Conservation (phyloP, 768 basidiomycete species). For the Rhizopogon vulgaris region DNA sequence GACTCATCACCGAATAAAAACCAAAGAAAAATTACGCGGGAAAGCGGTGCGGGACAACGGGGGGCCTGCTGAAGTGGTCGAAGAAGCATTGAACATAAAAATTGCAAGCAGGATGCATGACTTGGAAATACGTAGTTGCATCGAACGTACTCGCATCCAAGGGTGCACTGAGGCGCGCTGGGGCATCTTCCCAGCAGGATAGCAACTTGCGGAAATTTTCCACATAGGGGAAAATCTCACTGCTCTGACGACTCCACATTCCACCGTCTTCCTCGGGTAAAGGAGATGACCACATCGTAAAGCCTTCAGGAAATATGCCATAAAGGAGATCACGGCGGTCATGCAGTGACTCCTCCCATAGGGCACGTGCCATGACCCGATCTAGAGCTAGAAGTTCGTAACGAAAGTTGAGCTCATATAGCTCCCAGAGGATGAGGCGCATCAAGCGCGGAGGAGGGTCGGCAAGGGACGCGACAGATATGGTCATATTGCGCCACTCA, state of each 20-base stretch:
- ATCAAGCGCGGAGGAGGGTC: conserved; percentile 1
- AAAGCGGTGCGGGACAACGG: conserved; percentile 2
- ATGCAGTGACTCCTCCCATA: conserved; percentile 3
- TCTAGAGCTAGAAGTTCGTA: conserved; percentile 17
- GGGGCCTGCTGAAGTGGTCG: conserved; percentile 3
- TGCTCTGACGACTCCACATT: not conserved
- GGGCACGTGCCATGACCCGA: not conserved
- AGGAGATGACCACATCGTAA: not conserved
- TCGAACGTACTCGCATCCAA: not conserved
- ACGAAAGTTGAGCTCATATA: conserved; percentile 15
- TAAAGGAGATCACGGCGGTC: conserved; percentile 1
- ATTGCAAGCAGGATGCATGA: not conserved
- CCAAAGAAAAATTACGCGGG: not conserved
- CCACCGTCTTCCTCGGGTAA: not conserved
- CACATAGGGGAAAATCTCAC: not conserved
- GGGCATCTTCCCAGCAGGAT: not conserved
- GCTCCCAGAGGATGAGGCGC: no score
- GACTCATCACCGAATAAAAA: no score
- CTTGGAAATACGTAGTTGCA: not conserved
- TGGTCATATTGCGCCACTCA: not conserved
- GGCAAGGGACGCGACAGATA: not conserved
- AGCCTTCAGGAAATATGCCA: conserved; percentile 1
- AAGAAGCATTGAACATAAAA: conserved; percentile 6
- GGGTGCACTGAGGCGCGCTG: not conserved
- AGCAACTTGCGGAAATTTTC: not conserved